Base-by-base conservation (phyloP, 2,329 filamentous ascomycete genomes). In the Elsinoe ampelina region DNA sequence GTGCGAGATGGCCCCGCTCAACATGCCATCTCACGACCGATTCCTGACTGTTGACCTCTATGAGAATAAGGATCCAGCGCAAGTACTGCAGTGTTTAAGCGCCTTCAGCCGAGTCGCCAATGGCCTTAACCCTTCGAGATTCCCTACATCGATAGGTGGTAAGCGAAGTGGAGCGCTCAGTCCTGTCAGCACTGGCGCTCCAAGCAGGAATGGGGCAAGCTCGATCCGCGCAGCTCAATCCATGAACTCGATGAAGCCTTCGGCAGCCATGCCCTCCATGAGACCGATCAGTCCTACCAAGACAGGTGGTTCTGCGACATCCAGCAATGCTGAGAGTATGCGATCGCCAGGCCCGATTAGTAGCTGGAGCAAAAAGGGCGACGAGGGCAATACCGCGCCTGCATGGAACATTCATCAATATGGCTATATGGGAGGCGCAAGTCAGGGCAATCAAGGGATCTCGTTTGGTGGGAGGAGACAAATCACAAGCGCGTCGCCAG, bases 321-420 rank as follows among this genome's bases (percentile, higher is more conserved):
- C 82, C 1, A 76, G 77, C 41, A 68, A 68, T 43, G 80, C 77
- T 32, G 77, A 78, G 54, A 66, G 70, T 30, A 58, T 63, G 17
- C 75, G 69, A 57, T 74, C 76, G 38, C 71, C 74, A 3, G 75
- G 77, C 12, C 72, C 77, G n/a, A 82, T 92, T 60, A 95, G 87
- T 68, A 95, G 84, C 71, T 97, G 93, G 93, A 95, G 88, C 71
- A 95, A 83, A 69, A 88, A 81, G 70, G 80, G 81, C 57, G 89
- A 96, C 63, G 87, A 96, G 70, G 82, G 81, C 13, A 80, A 79
- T 43, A 96, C 91, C 1, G 79, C 85, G 22, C 93, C 93, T 0
- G 93, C 93, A 1, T 98, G 93, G 93, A 98, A 97, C 68, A 97
- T 97, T 64, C 87, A 91, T 58, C 93, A 98, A 69, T 98, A 98